Evolutionary conservation across 2,329 filamentous ascomycete species (phyloP), one percentile per base, ranked within the genome.

Genomic region (Penicillium vulpinum): DNA sequence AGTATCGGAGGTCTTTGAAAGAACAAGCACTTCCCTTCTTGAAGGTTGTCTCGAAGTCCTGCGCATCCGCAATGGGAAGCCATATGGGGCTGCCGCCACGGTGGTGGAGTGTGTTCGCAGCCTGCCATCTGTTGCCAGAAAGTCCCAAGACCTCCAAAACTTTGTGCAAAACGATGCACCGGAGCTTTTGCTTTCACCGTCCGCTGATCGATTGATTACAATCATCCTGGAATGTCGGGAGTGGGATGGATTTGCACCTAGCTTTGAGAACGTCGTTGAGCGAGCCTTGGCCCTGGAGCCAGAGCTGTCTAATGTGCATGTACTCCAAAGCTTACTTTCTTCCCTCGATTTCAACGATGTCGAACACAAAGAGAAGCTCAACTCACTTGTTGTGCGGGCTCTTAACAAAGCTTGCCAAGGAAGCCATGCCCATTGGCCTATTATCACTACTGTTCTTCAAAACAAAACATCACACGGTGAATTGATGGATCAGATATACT

Each of bases 181-280:
- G 0, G 74, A 78, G 1, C 75, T 94, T 16, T 74, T 92, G 3
- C 74, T 82, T 2, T 92, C 90, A 0, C 84, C 89, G 0, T 92
- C 91, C 1, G 84, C 85, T 0, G 73, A 82, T 2, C 82, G 87
- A 49, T 72, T 96, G 0, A 77, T 92, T 8, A 83, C 86, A 0
- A 84, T 86, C 11, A 77, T 96, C 0, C 82, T 86, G 46, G 72
- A 82, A 0, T 77, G 87, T 39, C 80, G 82, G 1, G 70, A 77
- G 18, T 74, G 71, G 67, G 63, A 73, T 57, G 72, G 68, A 3
- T 78, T 75, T 56, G 29, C 75, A 78, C 16, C 72, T 73, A 38
- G 75, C 65, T 52, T 77, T 71, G 54, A 69, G 70, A 72, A 60
- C 51, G 66, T 67, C 63, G 75, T 76, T 43, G 62, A 68, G 57